Evolutionary conservation across 2,329 filamentous ascomycete genomes (phyloP), one percentile per base, ranked within the genome.

Genomic region (Talaromyces atroroseus): DNA sequence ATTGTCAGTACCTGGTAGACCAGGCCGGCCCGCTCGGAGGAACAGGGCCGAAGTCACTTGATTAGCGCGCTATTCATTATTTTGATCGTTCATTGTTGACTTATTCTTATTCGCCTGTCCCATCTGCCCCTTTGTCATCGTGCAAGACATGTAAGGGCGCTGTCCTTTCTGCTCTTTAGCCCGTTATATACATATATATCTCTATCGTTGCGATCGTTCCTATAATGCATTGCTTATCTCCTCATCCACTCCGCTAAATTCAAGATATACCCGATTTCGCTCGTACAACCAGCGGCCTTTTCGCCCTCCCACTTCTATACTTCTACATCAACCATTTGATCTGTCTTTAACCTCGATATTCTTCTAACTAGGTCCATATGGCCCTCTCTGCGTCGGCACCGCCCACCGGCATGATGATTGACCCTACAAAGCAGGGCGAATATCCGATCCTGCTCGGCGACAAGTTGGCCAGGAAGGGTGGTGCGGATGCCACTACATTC

Each of bases 381-480:
- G 66, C 69, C 51, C 61, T 66, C 62, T 68, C 69, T 58, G 62
- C 68, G 24, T 54, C 52, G 12, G 32, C 51, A 16, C 40, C 45
- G 45, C 52, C 44, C 14, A 36, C 52, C 24, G 66, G 63, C 56
- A 65, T 65, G 47, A 63, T 73, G 65, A 70, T 76, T 59, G 74
- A 76, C 63, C 74, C 74, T 34, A 72, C 72, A 56, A 75, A 75
- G 59, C 71, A 73, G 53, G 75, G 70, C 50, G 76, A 77, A 52
- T 78, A 76, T 61, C 74, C 75, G 21, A 73, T 78, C 60, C 64
- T 77, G 24, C 66, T 78, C 51, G 74, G 76, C 16, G 73, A 76
- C 46, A 69, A 67, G 59, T 63, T 78, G 23, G 67, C 71, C 32
- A 66, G 64, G 20, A 51, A 68, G 32, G 62, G 65, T 29, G 58